Percentiles rank a stretch among this genome's conserved stretches.
These are phyloP conservation scores for Alternaria gansuensis DNA, from an alignment of 2,329 filamentous ascomycete genomes.

Conservation along the genomic window DNA sequence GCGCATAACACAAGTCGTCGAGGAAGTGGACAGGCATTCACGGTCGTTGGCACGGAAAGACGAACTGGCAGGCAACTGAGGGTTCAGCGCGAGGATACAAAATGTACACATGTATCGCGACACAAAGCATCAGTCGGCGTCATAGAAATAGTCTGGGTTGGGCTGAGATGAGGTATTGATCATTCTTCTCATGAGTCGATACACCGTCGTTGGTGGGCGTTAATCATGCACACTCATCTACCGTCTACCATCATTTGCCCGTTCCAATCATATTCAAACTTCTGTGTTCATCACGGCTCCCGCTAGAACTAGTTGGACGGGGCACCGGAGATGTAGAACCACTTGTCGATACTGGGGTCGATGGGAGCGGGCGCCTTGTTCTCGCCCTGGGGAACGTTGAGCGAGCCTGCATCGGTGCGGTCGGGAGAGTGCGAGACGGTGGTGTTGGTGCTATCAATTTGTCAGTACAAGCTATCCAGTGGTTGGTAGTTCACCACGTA, in stretches of 20 bases:
- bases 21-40: conserved; percentile 91
- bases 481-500: conserved; percentile 65
- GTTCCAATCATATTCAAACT: conserved; percentile 7
- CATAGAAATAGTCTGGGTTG: conserved; percentile 28
- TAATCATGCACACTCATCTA: conserved; percentile 21
- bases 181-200: conserved; percentile 33
- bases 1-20: conserved; percentile 84
- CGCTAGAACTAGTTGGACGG: conserved; percentile 22
- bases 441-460: conserved; percentile 74
- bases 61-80: conserved; percentile 68
- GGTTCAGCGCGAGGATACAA: conserved; percentile 2
- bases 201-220: conserved; percentile 25
- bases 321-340: conserved; percentile 99
- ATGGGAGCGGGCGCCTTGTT: conserved; percentile 86
- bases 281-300: conserved; percentile 2
- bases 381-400: conserved; percentile 81
- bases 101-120: conserved; percentile 11
- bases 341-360: conserved; percentile 98
- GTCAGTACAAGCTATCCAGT: conserved; percentile 27
- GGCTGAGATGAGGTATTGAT: conserved; percentile 14
- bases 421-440: conserved; percentile 76
- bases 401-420: conserved; percentile 73
- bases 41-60: conserved; percentile 81
- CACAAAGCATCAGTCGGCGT: conserved; percentile 41
- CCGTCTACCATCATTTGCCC: conserved; percentile 4